Evolutionary conservation across 140 eudicot genomes (phyloP), one percentile per base, ranked within the genome.

Genomic region (Flaveria floridana): DNA sequence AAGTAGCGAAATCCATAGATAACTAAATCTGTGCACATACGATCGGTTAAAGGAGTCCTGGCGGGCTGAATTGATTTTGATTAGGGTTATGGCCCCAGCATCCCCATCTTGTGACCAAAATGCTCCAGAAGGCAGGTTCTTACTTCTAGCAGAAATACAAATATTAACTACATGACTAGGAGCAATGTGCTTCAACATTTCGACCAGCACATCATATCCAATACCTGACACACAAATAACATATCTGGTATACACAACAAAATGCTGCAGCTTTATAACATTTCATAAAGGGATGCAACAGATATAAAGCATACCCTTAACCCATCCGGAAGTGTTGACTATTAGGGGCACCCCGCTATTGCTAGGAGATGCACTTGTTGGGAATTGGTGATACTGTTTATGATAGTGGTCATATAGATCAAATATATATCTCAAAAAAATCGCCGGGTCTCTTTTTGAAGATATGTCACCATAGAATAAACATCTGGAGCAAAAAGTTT

Each of bases 281-380:
- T 16, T 62, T 56, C 46, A 15, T 11, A 66, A 56, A 46, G 18
- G 25, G 20, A 47, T 6, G 37, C 7, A n/a, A 16, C 16, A 63
- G 4, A 42, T 14, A 53, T 39, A 62, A 80, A 65, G 41, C 79
- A 64, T 76, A 90, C 99, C 99, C 87, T 94, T 94, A 53, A 94
- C 97, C 99, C 99, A 94, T 16, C 97, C 99, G 34, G 97, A 82
- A 59, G 99, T 94, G 79, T 94, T 94, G 70, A 94, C 76, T 57
- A 94, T 89, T 52, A 94, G 90, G 39, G 99, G 97, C 81, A 94
- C 55, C 68, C 70, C 82, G 63, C 67, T 63, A 51, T 71, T 61
- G 30, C 44, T 73, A 72, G 77, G 57, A 70, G 77, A 78, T 39
- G 71, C 66, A 37, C 65, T 76, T 20, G 64, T 56, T 12, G 70